Evolutionary conservation across 116 monocot genomes (phyloP), one percentile per base, ranked within the genome.

Genomic region (Papilionanthe hybrid): DNA sequence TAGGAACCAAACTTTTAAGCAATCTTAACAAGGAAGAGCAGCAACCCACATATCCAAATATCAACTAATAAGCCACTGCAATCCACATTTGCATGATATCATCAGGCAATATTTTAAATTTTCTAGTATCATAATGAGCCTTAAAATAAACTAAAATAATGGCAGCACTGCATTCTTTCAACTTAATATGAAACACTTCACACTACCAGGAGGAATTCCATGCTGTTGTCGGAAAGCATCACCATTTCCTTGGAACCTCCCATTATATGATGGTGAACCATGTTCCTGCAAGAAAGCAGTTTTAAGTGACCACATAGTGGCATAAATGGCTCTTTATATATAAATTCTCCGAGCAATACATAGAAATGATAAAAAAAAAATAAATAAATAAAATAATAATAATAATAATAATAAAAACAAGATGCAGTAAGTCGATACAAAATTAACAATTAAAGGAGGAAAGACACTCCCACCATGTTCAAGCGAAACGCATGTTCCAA

Each of bases 401-500:
- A n/a, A n/a, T n/a, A n/a, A n/a, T n/a, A n/a, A n/a, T n/a, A n/a
- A 28, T 13, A 30, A 3, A 37, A 30, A 13, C 13, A 3, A 2
- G 13, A 30, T 43, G 9, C 7, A 73, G 8, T 9, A 6, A 43
- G n/a, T 69, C 18, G 17, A 67, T 67, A 11, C 1, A 25, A 28
- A 28, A 29, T 8, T 67, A 28, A 15, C 69, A 69, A 32, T 32
- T 12, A 69, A 32, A 68, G 8, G 8, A 69, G 37, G 37, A 44
- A 20, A 75, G 18, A 66, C 22, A 17, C 19, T 50, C 65, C 3
- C 88, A 91, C 94, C 82, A 25, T 76, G 60, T 88, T 80, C 75
- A 90, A 76, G 29, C 58, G 42, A 72, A 84, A 67, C 81, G 81
- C 87, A 85, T 98, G 90, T 83, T 98, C 94, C 65, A 94, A 60